Evolutionary conservation across 2,329 filamentous ascomycete species (phyloP), one percentile per base, ranked within the genome.

Genomic region (Aspergillus ruber): DNA sequence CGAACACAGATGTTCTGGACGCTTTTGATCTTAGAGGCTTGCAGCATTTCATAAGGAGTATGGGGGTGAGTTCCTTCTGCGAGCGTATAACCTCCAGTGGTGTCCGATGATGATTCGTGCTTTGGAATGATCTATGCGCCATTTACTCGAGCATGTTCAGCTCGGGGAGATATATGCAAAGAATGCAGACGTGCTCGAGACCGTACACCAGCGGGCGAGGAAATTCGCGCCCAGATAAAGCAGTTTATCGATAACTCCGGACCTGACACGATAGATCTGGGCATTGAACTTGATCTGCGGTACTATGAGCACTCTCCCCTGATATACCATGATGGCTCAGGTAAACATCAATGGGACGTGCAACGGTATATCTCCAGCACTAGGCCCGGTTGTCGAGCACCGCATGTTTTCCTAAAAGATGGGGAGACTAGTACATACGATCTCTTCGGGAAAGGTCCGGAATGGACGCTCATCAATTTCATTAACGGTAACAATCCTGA

Each of bases 1-100:
- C 69, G 56, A 71, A 71, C 46, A 67, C 53, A 5, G 67, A 63
- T 0, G 52, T 71, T 2, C 59, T 56, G 7, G 68, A 72, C 46
- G 63, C 59, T 3, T 54, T 65, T 35, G 62, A 67, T 47, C 50
- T 72, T 2, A 62, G 67, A 63, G 63, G 27, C 50, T 69, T 2
- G 60, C 59, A 4, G 59, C 56, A 2, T 50, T 63, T 2, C 15
- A 65, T 2, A 48, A 57, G 13, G 59, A 58, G 15, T 54, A 60
- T 23, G 65, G 57, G 1, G 57, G 62, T 0, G 41, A 43, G 2
- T 15, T 44, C 0, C 51, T 68, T 2, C 50, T 67, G 1, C 39
- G 44, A 9, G 54, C 59, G 7, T 68, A 69, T 49, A 54, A 62
- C 9, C 10, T 43, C 3, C 65, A 69, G 45, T 52, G 65, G 8